phyloP scores from a whole-genome alignment of 768 basidiomycete species.

The Hirschioporus abietinus region DNA sequence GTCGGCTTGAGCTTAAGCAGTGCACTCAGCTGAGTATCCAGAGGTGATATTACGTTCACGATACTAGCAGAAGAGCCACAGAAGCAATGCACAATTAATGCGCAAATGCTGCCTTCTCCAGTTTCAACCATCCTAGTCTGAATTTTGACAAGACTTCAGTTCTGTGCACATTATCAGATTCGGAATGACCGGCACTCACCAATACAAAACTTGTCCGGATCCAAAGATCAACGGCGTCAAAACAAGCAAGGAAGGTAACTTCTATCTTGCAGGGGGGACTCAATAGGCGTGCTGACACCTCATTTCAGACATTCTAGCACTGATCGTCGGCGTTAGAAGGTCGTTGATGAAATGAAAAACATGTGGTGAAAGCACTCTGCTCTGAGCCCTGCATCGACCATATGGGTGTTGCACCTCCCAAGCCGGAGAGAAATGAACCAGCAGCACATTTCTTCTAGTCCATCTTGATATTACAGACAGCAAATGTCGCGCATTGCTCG shows the following conservation, averaged over 20 bases:
- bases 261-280: not conserved
- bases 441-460: not conserved
- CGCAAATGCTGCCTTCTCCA: too few relatives aligned
- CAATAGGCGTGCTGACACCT: not conserved
- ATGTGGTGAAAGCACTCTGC: not conserved
- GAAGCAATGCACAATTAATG: too few relatives aligned
- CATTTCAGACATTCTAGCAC: constrained; percentile 1
- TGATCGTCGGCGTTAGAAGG: not conserved
- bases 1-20: not conserved
- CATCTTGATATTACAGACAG: not conserved
- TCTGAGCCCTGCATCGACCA: not conserved
- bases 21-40: not conserved
- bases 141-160: not conserved
- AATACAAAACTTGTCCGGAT: not conserved
- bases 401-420: not conserved
- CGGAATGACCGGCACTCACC: not conserved
- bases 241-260: not conserved
- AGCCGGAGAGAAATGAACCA: not conserved
- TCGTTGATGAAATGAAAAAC: not conserved
- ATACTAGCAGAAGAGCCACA: not conserved
- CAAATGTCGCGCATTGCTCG: not conserved
- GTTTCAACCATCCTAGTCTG: not conserved
- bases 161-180: not conserved
- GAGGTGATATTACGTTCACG: not conserved
- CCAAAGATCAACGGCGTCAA: not conserved